These are phyloP conservation scores for Auxenochlorella pyrenoidosa DNA, from an alignment of 139 green algal genomes.

Conservation along the genomic window DNA sequence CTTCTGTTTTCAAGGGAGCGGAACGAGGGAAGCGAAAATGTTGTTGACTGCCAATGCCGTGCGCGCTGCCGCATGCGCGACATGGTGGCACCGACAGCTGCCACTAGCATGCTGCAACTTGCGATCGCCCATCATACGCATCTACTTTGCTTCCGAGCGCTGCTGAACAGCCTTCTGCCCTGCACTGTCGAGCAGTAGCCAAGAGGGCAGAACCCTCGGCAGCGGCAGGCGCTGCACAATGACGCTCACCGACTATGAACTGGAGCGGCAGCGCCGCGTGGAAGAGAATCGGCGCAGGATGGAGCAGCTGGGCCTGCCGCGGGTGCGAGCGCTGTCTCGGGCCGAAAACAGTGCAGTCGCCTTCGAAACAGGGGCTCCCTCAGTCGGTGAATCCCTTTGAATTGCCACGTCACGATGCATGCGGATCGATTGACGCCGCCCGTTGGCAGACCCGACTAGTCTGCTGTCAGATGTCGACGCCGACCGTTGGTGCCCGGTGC, in stretches of 20 bases:
- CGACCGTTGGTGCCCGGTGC: neutral
- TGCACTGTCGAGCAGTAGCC: too few species aligned
- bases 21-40: too few species aligned
- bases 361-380: neutral
- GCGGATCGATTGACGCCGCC: too few species aligned
- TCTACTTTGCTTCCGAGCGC: neutral
- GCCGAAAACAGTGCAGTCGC: neutral
- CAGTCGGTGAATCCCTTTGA: too few species aligned
- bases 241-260: conserved; percentile 29
- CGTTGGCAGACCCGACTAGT: too few species aligned
- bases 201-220: neutral
- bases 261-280: conserved; percentile 34
- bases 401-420: neutral
- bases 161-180: neutral
- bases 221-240: neutral
- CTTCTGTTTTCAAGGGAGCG: too few species aligned
- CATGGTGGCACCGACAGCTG: too few species aligned
- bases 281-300: conserved; percentile 38
- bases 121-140: neutral
- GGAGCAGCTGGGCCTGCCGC: conserved; percentile 33
- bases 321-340: conserved; percentile 1
- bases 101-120: neutral
- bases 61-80: too few species aligned
- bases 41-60: too few species aligned
- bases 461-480: neutral